These are phyloP conservation scores for Saccharomycopsis hybrid DNA, from an alignment of 1,139 yeast genomes.

Conservation along the genomic window DNA sequence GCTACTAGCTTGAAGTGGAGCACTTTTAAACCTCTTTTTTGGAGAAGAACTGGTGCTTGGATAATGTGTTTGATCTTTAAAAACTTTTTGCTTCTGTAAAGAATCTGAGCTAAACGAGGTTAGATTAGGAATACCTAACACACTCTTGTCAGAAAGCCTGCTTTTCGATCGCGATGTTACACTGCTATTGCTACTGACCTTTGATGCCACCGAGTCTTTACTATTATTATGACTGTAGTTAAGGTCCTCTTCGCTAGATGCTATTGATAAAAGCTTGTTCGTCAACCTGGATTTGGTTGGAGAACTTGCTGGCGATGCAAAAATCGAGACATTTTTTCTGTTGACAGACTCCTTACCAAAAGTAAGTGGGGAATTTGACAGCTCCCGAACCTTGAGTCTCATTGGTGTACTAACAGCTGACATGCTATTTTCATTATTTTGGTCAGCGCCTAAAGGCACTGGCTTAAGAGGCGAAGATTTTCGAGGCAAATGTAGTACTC, in stretches of 20 bases:
- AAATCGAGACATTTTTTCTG: conserved; percentile 8
- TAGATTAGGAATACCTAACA: conserved; percentile 11
- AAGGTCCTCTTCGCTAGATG: background rate
- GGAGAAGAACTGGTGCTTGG: background rate
- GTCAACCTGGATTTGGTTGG: conserved; percentile 19
- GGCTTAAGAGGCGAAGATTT: conserved; percentile 19
- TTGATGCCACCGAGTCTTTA: background rate
- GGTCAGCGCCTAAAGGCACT: background rate
- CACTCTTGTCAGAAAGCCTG: background rate
- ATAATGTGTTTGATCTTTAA: conserved; percentile 6
- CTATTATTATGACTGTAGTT: background rate
- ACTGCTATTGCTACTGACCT: background rate
- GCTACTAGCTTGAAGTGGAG: too few relatives aligned
- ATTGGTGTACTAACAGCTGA: conserved; percentile 1
- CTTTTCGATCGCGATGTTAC: background rate
- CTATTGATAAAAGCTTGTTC: conserved; percentile 4
- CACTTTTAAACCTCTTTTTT: too few relatives aligned
- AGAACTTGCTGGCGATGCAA: conserved; percentile 16
- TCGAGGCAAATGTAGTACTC: conserved; percentile 15
- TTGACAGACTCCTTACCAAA: background rate
- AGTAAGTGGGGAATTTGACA: background rate
- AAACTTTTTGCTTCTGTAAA: conserved; percentile 8
- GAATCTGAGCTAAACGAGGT: conserved; percentile 8
- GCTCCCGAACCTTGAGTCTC: background rate
- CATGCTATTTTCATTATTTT: background rate